Evolutionary conservation across 1,284 basidiomycete species (phyloP).

Genomic region (Phaffia rhodozyma): DNA sequence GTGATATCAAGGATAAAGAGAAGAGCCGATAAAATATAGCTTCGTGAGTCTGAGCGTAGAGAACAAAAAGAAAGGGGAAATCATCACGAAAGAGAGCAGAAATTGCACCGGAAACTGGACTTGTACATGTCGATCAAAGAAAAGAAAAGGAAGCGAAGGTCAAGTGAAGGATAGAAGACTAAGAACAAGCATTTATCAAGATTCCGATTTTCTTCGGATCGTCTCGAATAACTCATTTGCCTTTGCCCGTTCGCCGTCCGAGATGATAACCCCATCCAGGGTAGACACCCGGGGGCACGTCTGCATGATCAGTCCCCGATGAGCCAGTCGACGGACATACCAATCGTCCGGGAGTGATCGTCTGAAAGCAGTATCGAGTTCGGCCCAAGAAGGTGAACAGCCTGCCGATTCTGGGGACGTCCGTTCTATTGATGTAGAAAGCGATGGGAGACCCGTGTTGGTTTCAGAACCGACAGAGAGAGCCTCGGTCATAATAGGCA

Average conservation of each 20-base stretch:
- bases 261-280: slow-evolving; percentile 70
- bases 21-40: too few species aligned
- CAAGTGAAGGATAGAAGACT: not conserved
- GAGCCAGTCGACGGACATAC: slow-evolving; percentile 72
- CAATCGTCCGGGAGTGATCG: slow-evolving; percentile 73
- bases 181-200: not conserved
- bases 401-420: slow-evolving; percentile 14
- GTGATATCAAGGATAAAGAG: too few species aligned
- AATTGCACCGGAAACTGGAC: not conserved
- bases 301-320: slow-evolving; percentile 73
- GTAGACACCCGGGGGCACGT: slow-evolving; percentile 52
- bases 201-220: slow-evolving; percentile 1
- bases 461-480: slow-evolving; percentile 12
- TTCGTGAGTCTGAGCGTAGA: not conserved
- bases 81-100: not conserved
- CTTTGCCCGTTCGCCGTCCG: slow-evolving; percentile 67
- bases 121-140: not conserved
- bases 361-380: slow-evolving; percentile 71
- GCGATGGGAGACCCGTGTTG: slow-evolving; percentile 15
- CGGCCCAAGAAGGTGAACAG: slow-evolving; percentile 38
- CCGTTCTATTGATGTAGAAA: slow-evolving; percentile 5
- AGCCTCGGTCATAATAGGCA: slow-evolving; percentile 50
- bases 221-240: slow-evolving; percentile 51
- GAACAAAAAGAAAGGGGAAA: not conserved
- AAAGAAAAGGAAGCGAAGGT: not conserved